phyloP scores from a whole-genome alignment of 495 filamentous ascomycete genomes.

The Aspergillus kassunensis region DNA sequence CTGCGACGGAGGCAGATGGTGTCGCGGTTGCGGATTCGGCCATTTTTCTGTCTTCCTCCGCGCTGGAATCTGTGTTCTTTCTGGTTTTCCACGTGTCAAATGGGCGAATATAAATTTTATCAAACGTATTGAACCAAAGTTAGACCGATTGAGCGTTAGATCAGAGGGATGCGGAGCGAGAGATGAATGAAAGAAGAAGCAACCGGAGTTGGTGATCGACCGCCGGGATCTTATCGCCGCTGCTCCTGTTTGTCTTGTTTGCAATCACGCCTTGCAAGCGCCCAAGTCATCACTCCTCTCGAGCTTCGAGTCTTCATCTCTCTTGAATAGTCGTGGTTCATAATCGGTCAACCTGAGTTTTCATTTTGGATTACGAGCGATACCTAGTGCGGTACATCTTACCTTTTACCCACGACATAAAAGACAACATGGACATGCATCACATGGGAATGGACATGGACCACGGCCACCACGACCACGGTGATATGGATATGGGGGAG shows the following conservation, averaged over 20 bases:
- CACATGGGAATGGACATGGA: slow-evolving; percentile 42
- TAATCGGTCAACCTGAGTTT: neutral
- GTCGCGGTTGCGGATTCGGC: slow-evolving; percentile 28
- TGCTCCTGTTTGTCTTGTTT: slow-evolving; percentile 37
- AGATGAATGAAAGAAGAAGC: neutral
- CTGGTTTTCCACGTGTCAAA: neutral
- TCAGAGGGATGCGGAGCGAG: neutral
- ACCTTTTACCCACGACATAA: too few species aligned
- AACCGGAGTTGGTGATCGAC: neutral
- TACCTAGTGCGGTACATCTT: too few species aligned
- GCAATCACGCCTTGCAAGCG: slow-evolving; percentile 19
- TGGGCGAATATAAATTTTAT: too few species aligned
- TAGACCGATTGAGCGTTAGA: neutral
- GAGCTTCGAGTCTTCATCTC: slow-evolving; percentile 2
- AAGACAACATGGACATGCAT: slow-evolving; percentile 31
- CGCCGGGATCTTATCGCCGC: slow-evolving; percentile 26
- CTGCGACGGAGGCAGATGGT: slow-evolving; percentile 5
- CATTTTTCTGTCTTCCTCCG: slow-evolving; percentile 14
- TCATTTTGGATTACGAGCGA: too few species aligned
- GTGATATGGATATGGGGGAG: slow-evolving; percentile 54
- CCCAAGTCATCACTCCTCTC: slow-evolving; percentile 7
- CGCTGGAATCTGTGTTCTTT: neutral
- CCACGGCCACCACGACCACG: slow-evolving; percentile 49
- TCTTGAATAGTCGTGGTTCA: too few species aligned
- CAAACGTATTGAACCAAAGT: too few species aligned